phyloP scores from a whole-genome alignment of 2,329 filamentous ascomycete genomes.

The Pseudogymnoascus sp. region DNA sequence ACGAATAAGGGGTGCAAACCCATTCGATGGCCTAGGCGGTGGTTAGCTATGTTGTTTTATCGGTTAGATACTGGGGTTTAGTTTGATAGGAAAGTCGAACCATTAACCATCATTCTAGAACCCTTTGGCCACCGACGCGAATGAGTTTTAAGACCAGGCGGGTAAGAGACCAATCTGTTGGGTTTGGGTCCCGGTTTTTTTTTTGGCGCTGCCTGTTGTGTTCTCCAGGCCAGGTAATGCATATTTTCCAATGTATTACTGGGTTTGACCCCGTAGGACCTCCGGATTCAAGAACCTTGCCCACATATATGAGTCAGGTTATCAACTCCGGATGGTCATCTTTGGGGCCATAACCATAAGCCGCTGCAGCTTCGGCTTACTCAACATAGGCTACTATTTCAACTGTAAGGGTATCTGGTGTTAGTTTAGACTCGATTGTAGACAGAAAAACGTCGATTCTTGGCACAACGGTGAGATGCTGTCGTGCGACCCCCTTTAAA shows the following conservation, averaged over 20 bases:
- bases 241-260: not conserved
- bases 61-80: not conserved
- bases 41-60: not conserved
- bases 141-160: not conserved
- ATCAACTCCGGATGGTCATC: not conserved
- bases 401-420: not conserved
- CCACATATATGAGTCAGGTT: not conserved
- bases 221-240: not conserved
- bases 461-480: not conserved
- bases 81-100: not conserved
- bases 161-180: not conserved
- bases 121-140: not conserved
- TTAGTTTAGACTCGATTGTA: not conserved
- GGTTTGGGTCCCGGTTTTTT: not conserved
- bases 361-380: not conserved
- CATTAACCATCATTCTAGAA: not conserved
- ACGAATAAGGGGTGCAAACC: not conserved
- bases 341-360: not conserved
- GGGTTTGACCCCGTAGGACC: not conserved
- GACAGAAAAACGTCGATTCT: not conserved
- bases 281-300: not conserved
- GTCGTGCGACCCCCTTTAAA: not conserved
- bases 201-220: not conserved
- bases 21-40: not conserved
- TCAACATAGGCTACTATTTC: not conserved